Base-by-base conservation (phyloP, 2,329 filamentous ascomycete genomes). In the Colletotrichum sp. region DNA sequence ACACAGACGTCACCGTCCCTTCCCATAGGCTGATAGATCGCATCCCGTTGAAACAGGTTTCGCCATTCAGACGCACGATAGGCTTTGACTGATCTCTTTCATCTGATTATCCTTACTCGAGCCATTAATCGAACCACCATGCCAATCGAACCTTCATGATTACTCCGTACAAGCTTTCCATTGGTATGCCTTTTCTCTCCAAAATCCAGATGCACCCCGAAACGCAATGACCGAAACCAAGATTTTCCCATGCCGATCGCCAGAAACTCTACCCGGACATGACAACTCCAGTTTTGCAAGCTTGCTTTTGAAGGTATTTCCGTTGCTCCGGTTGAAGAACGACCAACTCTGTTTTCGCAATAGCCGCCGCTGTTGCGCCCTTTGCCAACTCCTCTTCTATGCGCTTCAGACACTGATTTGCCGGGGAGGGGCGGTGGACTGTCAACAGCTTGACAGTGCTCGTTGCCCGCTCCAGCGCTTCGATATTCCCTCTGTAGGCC, bases 351-450 rank as follows among this genome's bases (percentile, higher is more conserved):
- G 27, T 52, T 22, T 69, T 73, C 1, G 59, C 27, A 8, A 68
- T n/a, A 4, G 64, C 64, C 4, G 74, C 74, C 3, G 44, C 59
- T 22, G 52, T 13, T 4, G 70, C 57, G 8, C 74, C 74, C 34
- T 65, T 74, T 3, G 57, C 74, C 55, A 76, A 13, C 28, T 76
- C 74, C 48, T 76, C 74, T 13, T 76, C 74, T 69, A 76, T 76
- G 22, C 74, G 57, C n/a, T 66, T 76, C 34, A 76, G 13, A 12
- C 74, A 76, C 30, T 76, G 74, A 13, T 76, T 76, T 1, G 74
- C 30, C 8, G 74, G 64, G 5, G 74, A 76, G 9, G 74, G 74
- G 7, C 71, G 71, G 5, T 76, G 74, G 6, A 76, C 71, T 3
- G 74, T 76, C 44, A 76, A 27, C 5, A 76, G 70, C 70, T 76